Evolutionary conservation across 495 filamentous ascomycete species (phyloP).

Genomic region (Xylaria telfairii): DNA sequence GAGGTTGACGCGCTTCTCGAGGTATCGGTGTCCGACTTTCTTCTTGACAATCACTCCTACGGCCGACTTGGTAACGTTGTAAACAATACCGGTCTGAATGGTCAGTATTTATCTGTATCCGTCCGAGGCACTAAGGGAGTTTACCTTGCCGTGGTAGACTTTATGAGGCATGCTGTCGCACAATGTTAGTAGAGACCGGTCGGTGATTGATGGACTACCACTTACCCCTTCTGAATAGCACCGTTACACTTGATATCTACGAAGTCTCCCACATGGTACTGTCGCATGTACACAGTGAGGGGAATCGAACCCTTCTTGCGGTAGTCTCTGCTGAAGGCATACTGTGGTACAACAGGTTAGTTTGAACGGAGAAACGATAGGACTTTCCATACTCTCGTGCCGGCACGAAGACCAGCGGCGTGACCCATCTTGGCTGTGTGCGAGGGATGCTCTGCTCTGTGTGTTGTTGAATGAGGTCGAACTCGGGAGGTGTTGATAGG

Average conservation of each 20-base stretch:
- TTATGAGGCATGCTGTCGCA: conserved; percentile 81
- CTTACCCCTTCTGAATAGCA: conserved; percentile 97
- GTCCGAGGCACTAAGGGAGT: background rate
- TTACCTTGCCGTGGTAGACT: conserved; percentile 94
- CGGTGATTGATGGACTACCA: conserved; percentile 32
- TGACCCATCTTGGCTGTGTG: conserved; percentile 81
- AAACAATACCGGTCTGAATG: conserved; percentile 86
- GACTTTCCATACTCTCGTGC: conserved; percentile 6
- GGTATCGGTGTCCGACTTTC: conserved; percentile 95
- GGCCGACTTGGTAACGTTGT: conserved; percentile 96
- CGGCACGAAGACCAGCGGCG: conserved; percentile 71
- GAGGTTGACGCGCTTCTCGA: conserved; percentile 99
- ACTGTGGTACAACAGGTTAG: conserved; percentile 48
- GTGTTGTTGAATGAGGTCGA: background rate
- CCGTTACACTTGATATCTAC: conserved; percentile 97
- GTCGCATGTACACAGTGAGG: conserved; percentile 83
- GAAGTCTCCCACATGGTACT: conserved; percentile 97
- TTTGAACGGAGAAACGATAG: background rate
- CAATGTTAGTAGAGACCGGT: conserved; percentile 30
- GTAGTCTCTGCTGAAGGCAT: conserved; percentile 93
- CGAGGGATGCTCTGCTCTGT: background rate
- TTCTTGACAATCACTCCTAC: conserved; percentile 99
- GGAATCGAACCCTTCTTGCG: conserved; percentile 93
- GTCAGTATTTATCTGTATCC: background rate
- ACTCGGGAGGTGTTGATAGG: too few species aligned